Conservation (phyloP, 495 filamentous ascomycete species). For the Xylaria curta region DNA sequence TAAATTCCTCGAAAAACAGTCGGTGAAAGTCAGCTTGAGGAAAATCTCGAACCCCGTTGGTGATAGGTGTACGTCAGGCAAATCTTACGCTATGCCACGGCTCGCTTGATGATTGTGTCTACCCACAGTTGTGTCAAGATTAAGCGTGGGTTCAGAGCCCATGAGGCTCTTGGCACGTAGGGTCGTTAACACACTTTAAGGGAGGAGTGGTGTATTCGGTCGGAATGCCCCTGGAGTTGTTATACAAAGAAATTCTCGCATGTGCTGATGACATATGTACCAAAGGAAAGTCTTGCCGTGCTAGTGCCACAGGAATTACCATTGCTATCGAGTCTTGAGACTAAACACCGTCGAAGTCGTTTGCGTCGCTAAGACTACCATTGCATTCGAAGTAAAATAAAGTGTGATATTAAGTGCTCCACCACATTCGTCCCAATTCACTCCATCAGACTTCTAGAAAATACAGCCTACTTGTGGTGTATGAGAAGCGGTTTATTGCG, state of each 20-base stretch:
- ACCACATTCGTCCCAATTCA: background rate
- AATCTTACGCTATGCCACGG: background rate
- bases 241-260: background rate
- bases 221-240: background rate
- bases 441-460: background rate
- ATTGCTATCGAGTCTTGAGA: background rate
- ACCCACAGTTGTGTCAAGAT: background rate
- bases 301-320: background rate
- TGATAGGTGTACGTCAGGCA: background rate
- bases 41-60: background rate
- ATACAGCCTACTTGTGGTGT: background rate
- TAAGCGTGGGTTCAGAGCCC: background rate
- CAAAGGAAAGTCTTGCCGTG: background rate
- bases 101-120: background rate
- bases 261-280: background rate
- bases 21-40: background rate
- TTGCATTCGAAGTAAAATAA: background rate
- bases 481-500: background rate
- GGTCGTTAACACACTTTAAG: background rate
- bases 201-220: background rate
- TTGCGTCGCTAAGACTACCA: no score
- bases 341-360: background rate
- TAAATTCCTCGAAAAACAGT: background rate
- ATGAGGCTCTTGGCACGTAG: background rate
- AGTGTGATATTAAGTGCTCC: background rate